Conservation (phyloP, 257 asterid genomes). For the Solanum raphanifolium region DNA sequence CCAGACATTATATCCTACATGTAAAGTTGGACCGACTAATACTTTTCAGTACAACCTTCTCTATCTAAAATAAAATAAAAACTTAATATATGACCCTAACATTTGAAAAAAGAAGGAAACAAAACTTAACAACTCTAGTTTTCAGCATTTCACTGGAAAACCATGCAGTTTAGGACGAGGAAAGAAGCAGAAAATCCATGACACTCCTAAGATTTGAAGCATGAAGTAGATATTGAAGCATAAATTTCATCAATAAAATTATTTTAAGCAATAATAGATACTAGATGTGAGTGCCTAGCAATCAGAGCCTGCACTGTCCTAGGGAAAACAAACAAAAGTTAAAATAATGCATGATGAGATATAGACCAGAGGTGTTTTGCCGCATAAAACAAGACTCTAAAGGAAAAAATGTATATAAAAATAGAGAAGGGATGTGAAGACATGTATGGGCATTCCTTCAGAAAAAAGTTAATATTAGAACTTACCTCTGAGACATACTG, state of each 20-base stretch:
- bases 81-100: background rate
- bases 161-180: background rate
- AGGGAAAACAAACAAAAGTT: background rate
- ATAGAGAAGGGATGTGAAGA: background rate
- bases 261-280: background rate
- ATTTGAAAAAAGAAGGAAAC: background rate
- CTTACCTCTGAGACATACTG: slow-evolving; percentile 48
- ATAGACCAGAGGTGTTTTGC: background rate
- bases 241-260: background rate
- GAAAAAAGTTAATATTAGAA: background rate
- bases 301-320: background rate
- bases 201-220: background rate
- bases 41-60: background rate
- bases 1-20: background rate
- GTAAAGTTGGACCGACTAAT: background rate
- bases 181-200: background rate
- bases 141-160: background rate
- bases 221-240: background rate
- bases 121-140: background rate
- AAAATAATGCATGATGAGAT: background rate
- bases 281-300: background rate
- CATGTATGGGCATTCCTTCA: background rate
- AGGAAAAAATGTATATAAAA: background rate
- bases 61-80: background rate
- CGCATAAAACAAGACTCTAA: background rate